Evolutionary conservation across 345 rosid species (phyloP), one percentile per base, ranked within the genome.

Genomic region (Leavenworthia alabamica): DNA sequence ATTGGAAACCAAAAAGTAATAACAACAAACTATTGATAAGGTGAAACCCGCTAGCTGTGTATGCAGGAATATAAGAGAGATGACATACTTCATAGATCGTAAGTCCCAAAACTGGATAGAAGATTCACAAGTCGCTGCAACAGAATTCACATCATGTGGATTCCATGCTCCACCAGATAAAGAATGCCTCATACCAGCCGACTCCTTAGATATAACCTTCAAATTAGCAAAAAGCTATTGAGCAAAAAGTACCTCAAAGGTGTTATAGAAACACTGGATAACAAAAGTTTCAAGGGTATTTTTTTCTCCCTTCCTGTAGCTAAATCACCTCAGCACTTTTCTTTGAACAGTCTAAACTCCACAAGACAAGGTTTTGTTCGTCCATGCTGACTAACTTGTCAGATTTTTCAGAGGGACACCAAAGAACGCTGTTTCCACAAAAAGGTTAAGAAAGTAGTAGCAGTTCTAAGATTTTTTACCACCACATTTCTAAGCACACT

Each of bases 81-180:
- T 17, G 24, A 72, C 81, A 62, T 81, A 92, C 96, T 78, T 79
- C 96, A 89, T 85, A 39, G 88, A 76, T 28, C 95, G 77, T 8
- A 89, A 68, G 78, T 89, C 96, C 93, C 95, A 88, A 68, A 92
- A 81, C 74, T 92, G 90, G 69, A 92, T 62, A 32, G 96, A 86
- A 32, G 98, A 89, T 65, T 86, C 98, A 78, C 80, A 76, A 59
- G 93, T 83, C 26, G 89, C 86, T 31, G 89, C 95, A 27, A 89
- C 69, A 73, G 81, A 60, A 80, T 86, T 92, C 42, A 77, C 72
- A 28, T 89, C 89, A 77, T 92, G 95, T 2, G 93, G 96, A 82
- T 90, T 89, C 96, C 94, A 86, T 13, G 91, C 94, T 72, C 96
- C 94, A 72, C 96, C 89, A 70, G 88, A 78, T 55, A 86, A 76